Evolutionary conservation across 305 asterid genomes (phyloP), one percentile per base, ranked within the genome.

Genomic region (Fraxinus velutina): DNA sequence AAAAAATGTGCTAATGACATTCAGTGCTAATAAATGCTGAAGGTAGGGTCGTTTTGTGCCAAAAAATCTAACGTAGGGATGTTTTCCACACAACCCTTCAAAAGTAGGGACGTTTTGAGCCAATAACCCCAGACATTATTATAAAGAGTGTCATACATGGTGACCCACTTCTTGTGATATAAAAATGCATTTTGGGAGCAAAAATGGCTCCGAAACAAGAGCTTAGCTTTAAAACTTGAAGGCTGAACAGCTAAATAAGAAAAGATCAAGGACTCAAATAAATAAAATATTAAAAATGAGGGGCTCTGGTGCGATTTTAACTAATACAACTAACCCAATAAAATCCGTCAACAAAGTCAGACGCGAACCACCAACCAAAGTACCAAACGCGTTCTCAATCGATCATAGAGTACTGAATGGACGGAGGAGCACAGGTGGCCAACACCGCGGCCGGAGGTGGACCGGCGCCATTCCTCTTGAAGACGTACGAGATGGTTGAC

Each of bases 401-500:
- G n/a, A 33, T 71, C 76, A 33, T 33, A 15, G 47, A 32, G 47
- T n/a, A 17, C 76, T 33, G 5, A 15, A 92, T 92, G 94, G 97
- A 91, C 52, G 93, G 88, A 12, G 91, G 88, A 76, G 82, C 85
- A 47, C 44, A 79, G 47, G 82, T 77, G 15, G 82, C 85, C 10
- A 27, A 79, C 24, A 79, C 85, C 73, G 80, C 70, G 2, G 82
- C 12, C 70, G 78, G 64, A 5, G 98, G 90, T 8, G 93, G 98
- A 2, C 99, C 97, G 75, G 98, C 99, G 75, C 99, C 99, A 47
- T 95, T 95, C 83, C 88, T 95, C 32, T 12, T 86, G 17, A 95
- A 95, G 84, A 95, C 99, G n/a, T 95, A 95, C 75, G 99, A 95
- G 81, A 95, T 95, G 98, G 97, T 93, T 62, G 99, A 95, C 81